These are phyloP conservation scores for Candolleomyces efflorescens DNA, from an alignment of 768 basidiomycete genomes.

Conservation along the genomic window DNA sequence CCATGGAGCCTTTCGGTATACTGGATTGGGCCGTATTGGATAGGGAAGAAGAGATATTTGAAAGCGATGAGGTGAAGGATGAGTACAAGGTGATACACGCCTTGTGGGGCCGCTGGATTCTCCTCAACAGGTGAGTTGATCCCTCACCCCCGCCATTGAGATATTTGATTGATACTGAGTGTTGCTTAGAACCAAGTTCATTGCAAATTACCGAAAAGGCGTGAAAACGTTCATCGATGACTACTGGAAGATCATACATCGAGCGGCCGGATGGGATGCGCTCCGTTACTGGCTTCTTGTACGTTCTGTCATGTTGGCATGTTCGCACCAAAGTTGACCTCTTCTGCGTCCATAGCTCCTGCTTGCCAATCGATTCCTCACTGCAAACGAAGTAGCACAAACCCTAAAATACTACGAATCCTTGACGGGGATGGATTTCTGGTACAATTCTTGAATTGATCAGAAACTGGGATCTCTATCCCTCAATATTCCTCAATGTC, in stretches of 20 bases:
- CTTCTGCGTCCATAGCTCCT: conserved; percentile 37
- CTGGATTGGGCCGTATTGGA: conserved; percentile 68
- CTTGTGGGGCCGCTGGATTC: conserved; percentile 74
- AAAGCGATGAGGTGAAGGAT: conserved; percentile 64
- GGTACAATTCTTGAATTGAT: conserved; percentile 23
- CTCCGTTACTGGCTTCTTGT: conserved; percentile 61
- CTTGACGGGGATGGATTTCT: conserved; percentile 43
- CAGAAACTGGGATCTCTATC: too few relatives aligned
- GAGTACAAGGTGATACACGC: conserved; percentile 80
- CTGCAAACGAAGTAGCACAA: conserved; percentile 42
- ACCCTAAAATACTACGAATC: conserved; percentile 53
- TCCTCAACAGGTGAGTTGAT: conserved; percentile 47
- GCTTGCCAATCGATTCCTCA: conserved; percentile 50
- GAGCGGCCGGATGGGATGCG: conserved; percentile 64
- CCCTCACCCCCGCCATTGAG: not conserved
- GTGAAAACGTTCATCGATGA: conserved; percentile 50
- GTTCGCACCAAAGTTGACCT: not conserved
- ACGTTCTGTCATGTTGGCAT: conserved; percentile 16
- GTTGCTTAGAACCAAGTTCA: conserved; percentile 44
- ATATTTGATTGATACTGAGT: not conserved
- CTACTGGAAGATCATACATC: conserved; percentile 64
- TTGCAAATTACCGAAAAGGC: conserved; percentile 51
- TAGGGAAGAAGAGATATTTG: conserved; percentile 72
- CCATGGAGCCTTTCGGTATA: conserved; percentile 59
- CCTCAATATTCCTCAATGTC: too few relatives aligned